Evolutionary conservation across 176 grass and related monocot genomes (phyloP), one percentile per base, ranked within the genome.

Genomic region (Oryza glaberrima): DNA sequence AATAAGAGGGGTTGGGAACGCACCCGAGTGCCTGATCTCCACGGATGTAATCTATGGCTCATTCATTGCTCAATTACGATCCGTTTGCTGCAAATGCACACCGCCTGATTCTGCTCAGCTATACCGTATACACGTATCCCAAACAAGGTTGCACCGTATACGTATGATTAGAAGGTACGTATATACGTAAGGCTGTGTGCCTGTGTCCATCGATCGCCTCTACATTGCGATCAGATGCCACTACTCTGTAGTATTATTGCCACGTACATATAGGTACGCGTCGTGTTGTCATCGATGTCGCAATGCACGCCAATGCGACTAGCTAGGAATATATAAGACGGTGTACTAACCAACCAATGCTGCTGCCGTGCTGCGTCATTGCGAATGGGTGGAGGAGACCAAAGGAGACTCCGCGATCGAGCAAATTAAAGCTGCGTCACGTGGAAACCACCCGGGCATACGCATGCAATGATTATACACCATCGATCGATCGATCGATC

Each of bases 401-500:
- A 77, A 77, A 71, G 77, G 75, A 65, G 40, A 43, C 77, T 52
- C 49, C 14, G 49, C 49, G 14, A 52, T 51, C 8, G 28, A 76
- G 61, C 38, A 48, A 76, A 32, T 32, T 32, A 32, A 89, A 76
- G 82, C 38, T 5, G 61, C 14, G 52, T 70, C 82, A 70, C 77
- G 63, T 63, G 87, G 87, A 88, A 75, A 69, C 81, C 46, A 79
- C 76, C 6, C 0, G 51, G 45, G 26, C 71, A 28, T 76, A 15
- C 52, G 16, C 52, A 56, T 20, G 48, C 48, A 52, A 51, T 51
- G 48, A 56, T 19, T 56, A 8, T 58, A 58, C 49, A 58, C 52
- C 52, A 58, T 58, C 52, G 17, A 58, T 77, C 77, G 78, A 58
- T 77, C 71, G 78, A 40, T 41, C 40, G 40, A 90, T 73, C 72